A percentile compares a stretch with the other conserved stretches of the same genome.
phyloP scores from a whole-genome alignment of 345 rosid genomes.

The Toxicodendron radicans region DNA sequence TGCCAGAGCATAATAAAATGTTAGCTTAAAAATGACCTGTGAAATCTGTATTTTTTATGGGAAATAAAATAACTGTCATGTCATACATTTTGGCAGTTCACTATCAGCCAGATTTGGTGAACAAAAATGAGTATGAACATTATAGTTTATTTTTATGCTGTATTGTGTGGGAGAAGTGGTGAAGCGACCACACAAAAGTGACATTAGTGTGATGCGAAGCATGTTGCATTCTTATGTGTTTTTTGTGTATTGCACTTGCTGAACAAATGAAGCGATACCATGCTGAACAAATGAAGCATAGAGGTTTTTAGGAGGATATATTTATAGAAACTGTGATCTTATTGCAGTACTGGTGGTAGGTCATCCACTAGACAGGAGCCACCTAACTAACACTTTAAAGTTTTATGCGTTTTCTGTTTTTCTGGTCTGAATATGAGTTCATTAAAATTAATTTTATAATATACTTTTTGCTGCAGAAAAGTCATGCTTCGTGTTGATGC shows the following conservation, averaged over 20 bases:
- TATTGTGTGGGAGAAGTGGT: background rate
- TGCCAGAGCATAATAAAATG: background rate
- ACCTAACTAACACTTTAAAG: background rate
- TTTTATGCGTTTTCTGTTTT: background rate
- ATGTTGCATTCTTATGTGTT: background rate
- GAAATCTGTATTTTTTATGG: background rate
- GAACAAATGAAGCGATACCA: background rate
- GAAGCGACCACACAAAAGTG: background rate
- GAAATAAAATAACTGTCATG: background rate
- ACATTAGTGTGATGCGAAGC: background rate
- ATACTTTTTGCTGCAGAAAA: constrained; percentile 54
- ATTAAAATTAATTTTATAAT: background rate
- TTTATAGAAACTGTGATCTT: background rate
- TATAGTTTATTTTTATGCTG: background rate
- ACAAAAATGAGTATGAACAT: background rate
- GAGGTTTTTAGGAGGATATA: background rate
- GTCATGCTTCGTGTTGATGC: constrained; percentile 93
- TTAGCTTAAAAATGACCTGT: background rate
- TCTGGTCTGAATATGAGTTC: background rate
- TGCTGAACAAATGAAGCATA: background rate
- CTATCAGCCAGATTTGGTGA: background rate
- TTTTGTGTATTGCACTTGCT: background rate
- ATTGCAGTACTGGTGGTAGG: background rate
- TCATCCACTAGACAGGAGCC: constrained; percentile 1
- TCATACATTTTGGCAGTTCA: background rate